Conservation (phyloP, 2,329 filamentous ascomycete genomes). For the Nothopassalora personata region DNA sequence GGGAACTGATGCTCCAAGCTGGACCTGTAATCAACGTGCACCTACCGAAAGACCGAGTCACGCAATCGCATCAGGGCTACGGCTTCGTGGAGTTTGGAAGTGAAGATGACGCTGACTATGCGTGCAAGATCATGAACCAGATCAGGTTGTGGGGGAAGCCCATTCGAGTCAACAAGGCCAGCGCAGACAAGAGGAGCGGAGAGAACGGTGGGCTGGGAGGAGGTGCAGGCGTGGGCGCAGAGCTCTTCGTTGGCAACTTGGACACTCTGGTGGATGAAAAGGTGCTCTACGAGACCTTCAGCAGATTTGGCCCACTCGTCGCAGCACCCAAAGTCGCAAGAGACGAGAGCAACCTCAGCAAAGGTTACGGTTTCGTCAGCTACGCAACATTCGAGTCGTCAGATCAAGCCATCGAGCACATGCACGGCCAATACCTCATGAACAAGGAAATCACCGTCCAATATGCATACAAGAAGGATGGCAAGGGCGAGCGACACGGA, state of each 20-base stretch:
- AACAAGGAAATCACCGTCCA: constrained; percentile 96
- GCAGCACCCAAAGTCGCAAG: constrained; percentile 85
- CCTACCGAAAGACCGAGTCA: constrained; percentile 95
- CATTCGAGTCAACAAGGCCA: constrained; percentile 91
- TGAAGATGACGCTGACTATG: constrained; percentile 94
- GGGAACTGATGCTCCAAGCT: constrained; percentile 97
- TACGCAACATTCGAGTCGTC: constrained; percentile 91
- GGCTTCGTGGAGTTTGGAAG: constrained; percentile 98
- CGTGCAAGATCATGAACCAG: constrained; percentile 92
- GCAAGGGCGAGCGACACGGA: constrained; percentile 92
- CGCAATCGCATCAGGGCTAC: constrained; percentile 93
- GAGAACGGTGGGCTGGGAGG: constrained; percentile 88
- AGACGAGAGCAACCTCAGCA: constrained; percentile 80
- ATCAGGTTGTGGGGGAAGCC: constrained; percentile 90
- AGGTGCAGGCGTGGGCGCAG: constrained; percentile 82
- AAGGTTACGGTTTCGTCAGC: constrained; percentile 94
- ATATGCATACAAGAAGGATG: constrained; percentile 99
- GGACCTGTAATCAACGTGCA: constrained; percentile 97
- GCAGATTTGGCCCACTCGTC: constrained; percentile 80
- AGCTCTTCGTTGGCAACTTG: constrained; percentile 94
- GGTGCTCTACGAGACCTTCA: constrained; percentile 90
- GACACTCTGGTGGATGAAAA: constrained; percentile 94
- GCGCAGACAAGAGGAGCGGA: constrained; percentile 88
- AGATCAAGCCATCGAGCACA: constrained; percentile 82
- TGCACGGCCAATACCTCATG: constrained; percentile 94